Conservation (phyloP, 2,329 filamentous ascomycete genomes). For the Colletotrichum sp. region DNA sequence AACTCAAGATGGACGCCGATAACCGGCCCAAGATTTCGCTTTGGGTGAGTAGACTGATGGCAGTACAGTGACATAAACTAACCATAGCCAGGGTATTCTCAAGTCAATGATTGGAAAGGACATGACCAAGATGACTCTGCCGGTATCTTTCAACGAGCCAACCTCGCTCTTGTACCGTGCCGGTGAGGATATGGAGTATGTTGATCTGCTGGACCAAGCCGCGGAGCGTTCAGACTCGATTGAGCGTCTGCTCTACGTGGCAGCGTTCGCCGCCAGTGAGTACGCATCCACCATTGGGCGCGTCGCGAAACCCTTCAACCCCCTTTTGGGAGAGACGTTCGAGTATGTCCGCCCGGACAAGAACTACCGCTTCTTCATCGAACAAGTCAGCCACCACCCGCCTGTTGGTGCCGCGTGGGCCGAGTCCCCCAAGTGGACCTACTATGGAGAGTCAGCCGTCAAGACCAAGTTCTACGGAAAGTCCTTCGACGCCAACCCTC, state of each 20-base stretch:
- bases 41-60: constrained; percentile 71
- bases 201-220: constrained; percentile 87
- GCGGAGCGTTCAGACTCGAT: constrained; percentile 85
- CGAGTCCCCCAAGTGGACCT: constrained; percentile 93
- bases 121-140: constrained; percentile 99
- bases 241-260: constrained; percentile 92
- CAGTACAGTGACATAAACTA: constrained; percentile 21
- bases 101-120: constrained; percentile 99
- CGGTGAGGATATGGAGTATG: constrained; percentile 98
- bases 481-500: constrained; percentile 94
- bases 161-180: constrained; percentile 95
- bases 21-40: constrained; percentile 92
- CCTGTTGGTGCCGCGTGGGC: constrained; percentile 93
- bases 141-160: constrained; percentile 98
- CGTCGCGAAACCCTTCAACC: constrained; percentile 98
- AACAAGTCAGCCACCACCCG: constrained; percentile 97
- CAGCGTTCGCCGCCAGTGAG: constrained; percentile 93
- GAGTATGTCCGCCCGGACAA: constrained; percentile 97
- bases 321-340: constrained; percentile 93
- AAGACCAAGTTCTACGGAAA: constrained; percentile 98
- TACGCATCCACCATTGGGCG: constrained; percentile 97
- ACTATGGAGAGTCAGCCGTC: constrained; percentile 94
- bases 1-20: constrained; percentile 88
- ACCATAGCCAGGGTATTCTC: constrained; percentile 74
- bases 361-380: constrained; percentile 97